These are phyloP conservation scores for Penicillium paxilli DNA, from an alignment of 495 filamentous ascomycete species.

Conservation along the genomic window DNA sequence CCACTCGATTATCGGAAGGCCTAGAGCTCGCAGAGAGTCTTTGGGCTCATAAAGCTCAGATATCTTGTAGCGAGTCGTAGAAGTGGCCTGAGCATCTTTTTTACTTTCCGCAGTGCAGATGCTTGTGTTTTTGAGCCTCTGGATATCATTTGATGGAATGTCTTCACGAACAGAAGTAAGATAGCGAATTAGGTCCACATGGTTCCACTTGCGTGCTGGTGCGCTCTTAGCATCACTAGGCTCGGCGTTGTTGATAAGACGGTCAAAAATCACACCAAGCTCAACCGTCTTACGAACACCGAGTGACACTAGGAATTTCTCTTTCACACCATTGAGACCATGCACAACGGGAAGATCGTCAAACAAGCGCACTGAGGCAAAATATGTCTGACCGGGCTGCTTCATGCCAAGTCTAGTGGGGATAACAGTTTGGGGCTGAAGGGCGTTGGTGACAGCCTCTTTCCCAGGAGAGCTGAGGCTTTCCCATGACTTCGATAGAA, in stretches of 20 bases:
- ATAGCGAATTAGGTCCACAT: slow-evolving; percentile 93
- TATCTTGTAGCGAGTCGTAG: slow-evolving; percentile 67
- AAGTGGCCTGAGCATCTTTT: slow-evolving; percentile 18
- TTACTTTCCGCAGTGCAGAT: slow-evolving; percentile 78
- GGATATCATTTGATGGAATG: slow-evolving; percentile 82
- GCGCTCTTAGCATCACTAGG: slow-evolving; percentile 41
- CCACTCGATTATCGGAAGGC: slow-evolving; percentile 84
- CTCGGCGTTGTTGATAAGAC: slow-evolving; percentile 61
- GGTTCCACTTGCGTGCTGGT: slow-evolving; percentile 69
- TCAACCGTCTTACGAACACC: slow-evolving; percentile 86
- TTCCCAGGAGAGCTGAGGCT: slow-evolving; percentile 63
- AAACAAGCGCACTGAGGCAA: slow-evolving; percentile 89
- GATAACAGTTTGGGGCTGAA: slow-evolving; percentile 72
- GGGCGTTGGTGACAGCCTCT: slow-evolving; percentile 57
- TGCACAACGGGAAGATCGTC: slow-evolving; percentile 84
- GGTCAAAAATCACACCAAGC: slow-evolving; percentile 86
- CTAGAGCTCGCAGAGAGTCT: slow-evolving; percentile 63
- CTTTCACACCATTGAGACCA: slow-evolving; percentile 75
- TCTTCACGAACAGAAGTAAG: slow-evolving; percentile 86
- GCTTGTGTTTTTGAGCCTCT: slow-evolving; percentile 69
- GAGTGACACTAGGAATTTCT: slow-evolving; percentile 79
- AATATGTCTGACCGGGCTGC: slow-evolving; percentile 84
- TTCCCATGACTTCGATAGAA: slow-evolving; percentile 90
- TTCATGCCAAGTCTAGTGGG: slow-evolving; percentile 92
- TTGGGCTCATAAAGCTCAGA: slow-evolving; percentile 86